Evolutionary conservation across 345 rosid genomes (phyloP).

Genomic region (Viola odorata): DNA sequence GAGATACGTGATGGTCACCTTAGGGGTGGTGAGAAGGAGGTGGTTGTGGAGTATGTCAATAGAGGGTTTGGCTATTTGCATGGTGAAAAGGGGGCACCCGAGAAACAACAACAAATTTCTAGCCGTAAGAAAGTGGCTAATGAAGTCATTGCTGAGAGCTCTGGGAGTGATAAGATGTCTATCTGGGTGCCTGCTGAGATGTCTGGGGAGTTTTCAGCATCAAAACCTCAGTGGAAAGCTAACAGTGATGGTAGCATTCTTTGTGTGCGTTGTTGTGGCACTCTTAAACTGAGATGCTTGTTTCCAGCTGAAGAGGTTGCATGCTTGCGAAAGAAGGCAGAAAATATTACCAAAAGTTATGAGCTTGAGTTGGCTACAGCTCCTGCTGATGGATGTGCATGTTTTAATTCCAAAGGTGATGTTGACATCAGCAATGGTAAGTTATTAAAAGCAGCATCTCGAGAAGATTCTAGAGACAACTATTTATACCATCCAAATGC

Average conservation of each 20-base stretch:
- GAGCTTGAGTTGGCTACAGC: constrained; percentile 1
- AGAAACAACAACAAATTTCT: not conserved
- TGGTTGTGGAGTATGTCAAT: constrained; percentile 8
- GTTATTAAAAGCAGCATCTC: constrained; percentile 47
- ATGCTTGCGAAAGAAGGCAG: constrained; percentile 33
- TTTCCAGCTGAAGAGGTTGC: constrained; percentile 32
- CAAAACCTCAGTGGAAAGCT: constrained; percentile 38
- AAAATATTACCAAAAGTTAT: constrained; percentile 13
- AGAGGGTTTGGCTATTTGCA: constrained; percentile 23
- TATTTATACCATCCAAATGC: constrained; percentile 49
- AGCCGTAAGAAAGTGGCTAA: not conserved
- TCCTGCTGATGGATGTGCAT: constrained; percentile 28
- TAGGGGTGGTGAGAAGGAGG: constrained; percentile 7
- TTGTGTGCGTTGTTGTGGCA: constrained; percentile 40
- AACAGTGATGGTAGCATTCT: constrained; percentile 44
- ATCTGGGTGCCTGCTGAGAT: not conserved
- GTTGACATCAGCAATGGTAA: constrained; percentile 19
- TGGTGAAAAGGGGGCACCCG: constrained; percentile 26
- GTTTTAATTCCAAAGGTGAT: constrained; percentile 34
- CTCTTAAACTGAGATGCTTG: constrained; percentile 34
- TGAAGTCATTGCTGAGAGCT: no score
- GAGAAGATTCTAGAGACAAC: constrained; percentile 42
- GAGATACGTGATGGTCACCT: constrained; percentile 20
- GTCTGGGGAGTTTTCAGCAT: constrained; percentile 2
- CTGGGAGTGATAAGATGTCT: not conserved